Conservation (phyloP, 805 yeast species). For the Lachancea nothofagi region DNA sequence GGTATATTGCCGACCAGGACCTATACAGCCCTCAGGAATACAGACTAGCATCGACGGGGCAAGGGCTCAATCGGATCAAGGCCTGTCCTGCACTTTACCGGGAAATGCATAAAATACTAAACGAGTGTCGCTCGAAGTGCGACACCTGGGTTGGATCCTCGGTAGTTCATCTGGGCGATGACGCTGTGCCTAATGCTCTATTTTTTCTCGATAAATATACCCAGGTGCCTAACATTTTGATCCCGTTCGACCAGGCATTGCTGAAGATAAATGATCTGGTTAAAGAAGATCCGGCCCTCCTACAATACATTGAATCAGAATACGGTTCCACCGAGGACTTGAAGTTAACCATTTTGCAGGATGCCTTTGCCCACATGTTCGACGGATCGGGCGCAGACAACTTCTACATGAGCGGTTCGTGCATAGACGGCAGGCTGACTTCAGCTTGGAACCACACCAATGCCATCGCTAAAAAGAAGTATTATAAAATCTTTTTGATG, state of each 20-base stretch:
- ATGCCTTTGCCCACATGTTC: conserved; percentile 43
- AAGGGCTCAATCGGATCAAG: conserved; percentile 73
- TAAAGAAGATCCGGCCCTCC: conserved; percentile 43
- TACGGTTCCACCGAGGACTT: conserved; percentile 53
- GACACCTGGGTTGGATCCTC: conserved; percentile 76
- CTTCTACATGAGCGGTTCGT: conserved; percentile 76
- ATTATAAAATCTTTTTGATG: conserved; percentile 53
- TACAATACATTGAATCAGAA: conserved; percentile 50
- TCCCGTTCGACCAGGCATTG: conserved; percentile 61
- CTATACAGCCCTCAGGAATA: conserved; percentile 52
- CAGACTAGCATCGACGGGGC: conserved; percentile 66
- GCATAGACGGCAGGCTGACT: conserved; percentile 77
- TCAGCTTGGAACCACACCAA: conserved; percentile 84
- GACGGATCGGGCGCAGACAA: conserved; percentile 84
- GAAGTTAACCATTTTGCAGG: conserved; percentile 40
- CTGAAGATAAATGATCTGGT: conserved; percentile 47
- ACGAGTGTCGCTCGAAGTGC: conserved; percentile 57
- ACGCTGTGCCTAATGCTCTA: conserved; percentile 77
- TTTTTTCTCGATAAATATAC: conserved; percentile 75
- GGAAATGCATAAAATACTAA: conserved; percentile 63
- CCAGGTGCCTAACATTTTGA: conserved; percentile 72
- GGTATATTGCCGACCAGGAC: conserved; percentile 75
- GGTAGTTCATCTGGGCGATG: conserved; percentile 77
- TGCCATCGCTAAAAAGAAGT: conserved; percentile 59
- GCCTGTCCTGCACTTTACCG: conserved; percentile 64